Evolutionary conservation across 1,284 basidiomycete species (phyloP), one percentile per base, ranked within the genome.

Genomic region (Leccinum pachyderme): DNA sequence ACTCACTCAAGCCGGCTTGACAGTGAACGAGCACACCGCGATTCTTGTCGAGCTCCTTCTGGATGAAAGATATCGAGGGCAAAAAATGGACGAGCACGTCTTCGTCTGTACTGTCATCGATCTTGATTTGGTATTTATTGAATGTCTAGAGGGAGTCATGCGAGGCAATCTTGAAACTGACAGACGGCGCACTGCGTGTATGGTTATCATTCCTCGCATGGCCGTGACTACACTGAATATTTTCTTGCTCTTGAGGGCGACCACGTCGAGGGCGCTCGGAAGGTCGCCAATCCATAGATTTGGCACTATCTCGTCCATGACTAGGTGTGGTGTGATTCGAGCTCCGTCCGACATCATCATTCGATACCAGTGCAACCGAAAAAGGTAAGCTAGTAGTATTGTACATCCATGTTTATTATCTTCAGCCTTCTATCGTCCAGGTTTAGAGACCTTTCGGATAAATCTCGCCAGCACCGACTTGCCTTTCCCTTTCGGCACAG

Each of bases 1-100:
- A 82, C 87, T 67, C 71, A 91, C 91, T 93, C 73, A 93, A 80
- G 25, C 92, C 92, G 25, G 91, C 92, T 54, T 90, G 84, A 68
- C 93, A 95, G 70, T 95, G 93, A 0, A 95, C 89, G 15, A 95
- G 75, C 1, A 95, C 87, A 1, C 87, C 87, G 28, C 85, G 78
- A 0, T 81, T 83, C 63, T 87, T 89, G 63, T 86, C 80, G 2
- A 93, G 73, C 59, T 92, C 88, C 12, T 81, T 79, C 59, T 88
- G 78, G 52, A 95, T 92, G 74, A 93, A 93, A 1, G 86, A 82
- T 51, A 93, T 89, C 2, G 86, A 83, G 1, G 86, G 81, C 2
- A 91, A 76, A 53, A 95, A 78, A 66, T 93, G 88, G 2, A 80
- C 77, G 9, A 95, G 79, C 29, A 93, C 80, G 67, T 95, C 92